Evolutionary conservation across 2,329 filamentous ascomycete genomes (phyloP).

Genomic region (Paecilomyces variotii): DNA sequence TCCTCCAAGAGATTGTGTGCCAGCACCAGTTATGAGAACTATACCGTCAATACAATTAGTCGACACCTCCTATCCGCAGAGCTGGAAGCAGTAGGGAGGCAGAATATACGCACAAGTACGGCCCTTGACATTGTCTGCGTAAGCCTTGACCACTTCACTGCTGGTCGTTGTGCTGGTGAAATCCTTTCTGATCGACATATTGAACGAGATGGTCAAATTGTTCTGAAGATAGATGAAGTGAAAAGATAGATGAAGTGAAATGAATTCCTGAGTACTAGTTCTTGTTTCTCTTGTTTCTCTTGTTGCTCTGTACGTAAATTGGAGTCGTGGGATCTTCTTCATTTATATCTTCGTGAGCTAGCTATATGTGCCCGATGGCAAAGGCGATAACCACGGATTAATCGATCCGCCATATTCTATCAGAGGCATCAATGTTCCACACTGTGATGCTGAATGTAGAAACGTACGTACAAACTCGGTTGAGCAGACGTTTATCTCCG

Average conservation of each 20-base stretch:
- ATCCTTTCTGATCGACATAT: neutral
- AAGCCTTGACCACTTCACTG: neutral
- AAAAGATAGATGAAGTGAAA: no score
- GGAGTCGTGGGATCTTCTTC: neutral
- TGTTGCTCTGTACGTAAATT: neutral
- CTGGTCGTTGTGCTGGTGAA: neutral
- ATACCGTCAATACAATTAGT: neutral
- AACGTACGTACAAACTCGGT: neutral
- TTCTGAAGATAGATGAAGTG: neutral
- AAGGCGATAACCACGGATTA: neutral
- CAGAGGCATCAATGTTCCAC: neutral
- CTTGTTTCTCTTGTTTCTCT: neutral
- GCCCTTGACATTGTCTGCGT: neutral
- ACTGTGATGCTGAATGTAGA: neutral
- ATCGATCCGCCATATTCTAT: neutral
- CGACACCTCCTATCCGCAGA: neutral
- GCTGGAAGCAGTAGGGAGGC: neutral
- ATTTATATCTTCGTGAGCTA: neutral
- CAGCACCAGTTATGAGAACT: conserved; percentile 14
- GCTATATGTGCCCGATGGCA: neutral
- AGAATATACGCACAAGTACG: neutral
- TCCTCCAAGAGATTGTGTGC: conserved; percentile 9
- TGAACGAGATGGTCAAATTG: neutral
- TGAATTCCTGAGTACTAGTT: neutral
- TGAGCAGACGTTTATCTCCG: neutral